phyloP scores from a whole-genome alignment of 805 yeast genomes.

The Candida piceae region DNA sequence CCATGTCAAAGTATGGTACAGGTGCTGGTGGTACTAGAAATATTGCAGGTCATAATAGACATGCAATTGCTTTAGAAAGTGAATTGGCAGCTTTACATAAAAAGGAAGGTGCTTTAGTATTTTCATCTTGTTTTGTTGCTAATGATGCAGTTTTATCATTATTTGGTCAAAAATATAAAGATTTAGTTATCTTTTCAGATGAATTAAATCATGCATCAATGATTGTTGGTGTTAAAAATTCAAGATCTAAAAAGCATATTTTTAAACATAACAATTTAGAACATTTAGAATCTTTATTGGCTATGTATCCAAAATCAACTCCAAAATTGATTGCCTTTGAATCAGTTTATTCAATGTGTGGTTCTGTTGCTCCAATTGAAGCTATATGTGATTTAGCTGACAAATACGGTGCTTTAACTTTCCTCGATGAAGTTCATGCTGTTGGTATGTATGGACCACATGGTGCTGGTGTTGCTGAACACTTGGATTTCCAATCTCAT shows the following conservation, averaged over 20 bases:
- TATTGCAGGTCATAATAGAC: conserved; percentile 94
- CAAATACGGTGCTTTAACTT: conserved; percentile 94
- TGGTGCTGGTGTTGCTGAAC: conserved; percentile 99
- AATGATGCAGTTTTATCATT: conserved; percentile 92
- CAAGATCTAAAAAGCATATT: conserved; percentile 81
- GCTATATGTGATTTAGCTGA: conserved; percentile 94
- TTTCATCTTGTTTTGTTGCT: conserved; percentile 93
- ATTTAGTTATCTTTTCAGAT: conserved; percentile 88
- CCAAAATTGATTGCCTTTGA: conserved; percentile 98
- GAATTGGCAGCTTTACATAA: conserved; percentile 87
- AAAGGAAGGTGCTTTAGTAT: conserved; percentile 92
- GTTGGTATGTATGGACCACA: conserved; percentile 99
- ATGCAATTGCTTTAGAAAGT: conserved; percentile 82
- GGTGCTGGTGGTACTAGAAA: conserved; percentile 99
- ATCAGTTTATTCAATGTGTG: conserved; percentile 97
- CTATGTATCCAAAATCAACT: conserved; percentile 73
- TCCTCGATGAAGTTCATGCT: conserved; percentile 97
- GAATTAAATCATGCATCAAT: conserved; percentile 95
- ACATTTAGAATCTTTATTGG: conserved; percentile 76
- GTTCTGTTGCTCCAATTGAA: conserved; percentile 91
- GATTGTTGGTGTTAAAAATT: conserved; percentile 93
- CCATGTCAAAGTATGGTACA: conserved; percentile 87
- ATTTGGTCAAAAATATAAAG: conserved; percentile 85
- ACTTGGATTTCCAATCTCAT: conserved; percentile 82
- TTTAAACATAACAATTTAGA: conserved; percentile 86